A percentile compares a stretch with the other conserved stretches of the same genome.
phyloP scores from a whole-genome alignment of 306 rosid genomes.

The Phaseolus lunatus region DNA sequence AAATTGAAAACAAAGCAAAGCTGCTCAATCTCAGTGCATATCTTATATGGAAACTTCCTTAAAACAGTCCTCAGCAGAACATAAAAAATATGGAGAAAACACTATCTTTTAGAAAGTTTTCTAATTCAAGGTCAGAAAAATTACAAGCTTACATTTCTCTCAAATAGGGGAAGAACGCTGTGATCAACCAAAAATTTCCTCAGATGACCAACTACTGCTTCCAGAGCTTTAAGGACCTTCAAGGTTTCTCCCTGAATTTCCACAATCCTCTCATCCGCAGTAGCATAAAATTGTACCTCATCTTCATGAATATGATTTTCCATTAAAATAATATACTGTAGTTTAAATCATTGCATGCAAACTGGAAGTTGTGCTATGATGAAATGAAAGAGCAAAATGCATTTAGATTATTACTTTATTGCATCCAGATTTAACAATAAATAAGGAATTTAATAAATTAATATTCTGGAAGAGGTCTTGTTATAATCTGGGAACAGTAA shows the following conservation, averaged over 20 bases:
- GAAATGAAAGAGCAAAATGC: slow-evolving; percentile 8
- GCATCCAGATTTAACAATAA: slow-evolving; percentile 21
- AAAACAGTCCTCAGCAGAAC: slow-evolving; percentile 26
- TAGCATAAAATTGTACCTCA: slow-evolving; percentile 71
- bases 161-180: slow-evolving; percentile 86
- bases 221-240: slow-evolving; percentile 84
- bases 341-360: slow-evolving; percentile 13
- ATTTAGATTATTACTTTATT: slow-evolving; percentile 4
- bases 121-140: slow-evolving; percentile 22
- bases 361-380: slow-evolving; percentile 1
- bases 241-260: slow-evolving; percentile 92
- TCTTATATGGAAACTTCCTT: slow-evolving; percentile 24
- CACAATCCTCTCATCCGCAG: slow-evolving; percentile 82
- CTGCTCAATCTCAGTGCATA: slow-evolving; percentile 1
- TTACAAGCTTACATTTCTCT: slow-evolving; percentile 73
- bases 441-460: slow-evolving; percentile 1
- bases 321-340: slow-evolving; percentile 39
- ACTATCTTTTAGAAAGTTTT: not conserved
- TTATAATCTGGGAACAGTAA: slow-evolving; percentile 9
- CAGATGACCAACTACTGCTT: slow-evolving; percentile 81
- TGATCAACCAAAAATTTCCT: slow-evolving; percentile 95
- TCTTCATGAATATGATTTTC: slow-evolving; percentile 58
- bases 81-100: slow-evolving; percentile 1
- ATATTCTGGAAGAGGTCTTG: slow-evolving; percentile 15
- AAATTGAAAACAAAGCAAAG: not conserved